A percentile compares a stretch with the other conserved stretches of the same genome.
Evolutionary conservation across 2,329 filamentous ascomycete species (phyloP).

Genomic region (Colletotrichum gigasporum): DNA sequence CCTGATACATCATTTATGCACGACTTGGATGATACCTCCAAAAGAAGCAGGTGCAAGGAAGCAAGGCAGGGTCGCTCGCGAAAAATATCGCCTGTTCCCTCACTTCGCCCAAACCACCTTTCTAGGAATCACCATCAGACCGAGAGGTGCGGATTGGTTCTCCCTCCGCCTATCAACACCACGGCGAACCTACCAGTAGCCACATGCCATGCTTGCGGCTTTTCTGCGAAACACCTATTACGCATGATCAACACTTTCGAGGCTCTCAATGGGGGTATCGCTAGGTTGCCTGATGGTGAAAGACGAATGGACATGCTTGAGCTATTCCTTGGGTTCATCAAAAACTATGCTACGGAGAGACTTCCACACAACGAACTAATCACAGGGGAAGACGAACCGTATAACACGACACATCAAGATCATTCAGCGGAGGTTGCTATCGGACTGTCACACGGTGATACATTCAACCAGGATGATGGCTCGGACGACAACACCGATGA

Average conservation of each 20-base stretch:
- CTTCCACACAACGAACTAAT: background rate
- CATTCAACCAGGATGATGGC: background rate
- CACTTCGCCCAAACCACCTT: background rate
- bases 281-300: background rate
- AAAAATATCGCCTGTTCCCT: background rate
- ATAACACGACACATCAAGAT: too few species aligned
- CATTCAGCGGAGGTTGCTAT: background rate
- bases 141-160: background rate
- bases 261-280: background rate
- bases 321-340: background rate
- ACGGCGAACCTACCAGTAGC: background rate
- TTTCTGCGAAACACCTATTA: background rate
- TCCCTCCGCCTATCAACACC: background rate
- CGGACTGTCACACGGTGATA: background rate
- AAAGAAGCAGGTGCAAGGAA: background rate
- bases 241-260: background rate
- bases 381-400: background rate
- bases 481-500: background rate
- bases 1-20: background rate
- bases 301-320: constrained; percentile 1
- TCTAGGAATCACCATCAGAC: background rate
- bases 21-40: background rate
- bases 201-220: background rate
- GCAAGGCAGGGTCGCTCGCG: background rate
- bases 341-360: background rate